A percentile compares a stretch with the other conserved stretches of the same genome.
Conservation (phyloP, 306 rosid genomes). For the Corylus avellana region DNA sequence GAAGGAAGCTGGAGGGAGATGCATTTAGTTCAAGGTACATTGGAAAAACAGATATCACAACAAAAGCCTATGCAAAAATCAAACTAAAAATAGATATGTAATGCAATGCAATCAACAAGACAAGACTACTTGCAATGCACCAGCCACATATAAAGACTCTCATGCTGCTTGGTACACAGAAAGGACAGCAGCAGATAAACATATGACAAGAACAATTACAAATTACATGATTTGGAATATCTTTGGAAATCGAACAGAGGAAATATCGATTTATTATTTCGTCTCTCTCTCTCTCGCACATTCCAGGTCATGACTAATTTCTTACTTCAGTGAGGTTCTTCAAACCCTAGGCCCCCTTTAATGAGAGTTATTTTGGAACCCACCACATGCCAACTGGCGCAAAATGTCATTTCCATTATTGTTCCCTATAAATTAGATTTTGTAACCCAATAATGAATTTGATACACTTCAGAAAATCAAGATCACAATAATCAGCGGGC, state of each 20-base stretch:
- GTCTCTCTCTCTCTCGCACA: neutral
- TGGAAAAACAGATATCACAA: neutral
- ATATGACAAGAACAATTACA: neutral
- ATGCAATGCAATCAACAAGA: constrained; percentile 21
- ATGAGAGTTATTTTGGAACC: neutral
- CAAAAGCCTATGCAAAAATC: neutral
- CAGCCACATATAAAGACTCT: constrained; percentile 12
- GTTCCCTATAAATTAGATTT: neutral
- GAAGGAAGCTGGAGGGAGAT: neutral
- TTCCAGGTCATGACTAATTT: neutral
- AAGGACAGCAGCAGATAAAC: neutral
- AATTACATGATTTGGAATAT: neutral
- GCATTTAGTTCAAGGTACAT: neutral
- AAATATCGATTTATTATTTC: neutral
- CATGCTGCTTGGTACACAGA: neutral
- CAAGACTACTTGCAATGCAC: neutral
- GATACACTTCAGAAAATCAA: constrained; percentile 8
- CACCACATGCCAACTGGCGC: neutral
- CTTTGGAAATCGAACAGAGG: neutral
- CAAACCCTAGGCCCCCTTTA: neutral
- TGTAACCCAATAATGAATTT: neutral
- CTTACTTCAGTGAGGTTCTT: neutral
- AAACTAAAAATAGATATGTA: constrained; percentile 6
- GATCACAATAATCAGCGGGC: neutral
- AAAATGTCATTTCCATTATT: neutral